Evolutionary conservation across 2,329 filamentous ascomycete genomes (phyloP), one percentile per base, ranked within the genome.

Genomic region (Alternaria dauci): DNA sequence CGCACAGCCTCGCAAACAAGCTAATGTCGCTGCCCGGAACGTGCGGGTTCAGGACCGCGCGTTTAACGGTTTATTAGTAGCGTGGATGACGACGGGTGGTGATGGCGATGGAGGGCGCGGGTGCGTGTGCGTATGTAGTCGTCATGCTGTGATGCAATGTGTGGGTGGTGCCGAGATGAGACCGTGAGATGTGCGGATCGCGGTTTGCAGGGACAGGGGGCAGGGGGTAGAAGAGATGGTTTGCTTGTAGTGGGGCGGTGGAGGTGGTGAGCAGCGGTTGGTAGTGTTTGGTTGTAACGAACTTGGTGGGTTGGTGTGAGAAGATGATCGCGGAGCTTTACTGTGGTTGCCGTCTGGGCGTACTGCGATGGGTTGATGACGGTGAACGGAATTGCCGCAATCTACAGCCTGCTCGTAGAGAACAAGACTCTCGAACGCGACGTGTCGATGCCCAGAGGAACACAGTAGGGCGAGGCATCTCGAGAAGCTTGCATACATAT

Each of bases 161-260:
- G 46, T 50, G 46, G 46, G 46, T 38, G 30, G 23, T 36, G 46
- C 46, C 46, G 46, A 50, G 46, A 50, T 50, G 46, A 50, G 46
- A 50, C 46, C 46, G 46, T n/a, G 25, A 23, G 20, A n/a, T 50
- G 46, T 50, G 46, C 46, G 26, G 46, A 50, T 50, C 32, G 32
- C 18, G 46, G 30, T 50, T 38, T 38, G 5, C 20, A 38, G 30
- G 30, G 30, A 48, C 30, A 48, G 20, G 46, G 36, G 0, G 11
- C 36, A 39, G n/a, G 36, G 36, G 36, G 46, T 30, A 11, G 46
- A 38, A 4, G 6, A 16, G 46, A 50, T 9, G 1, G 1, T n/a
- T 50, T 20, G 23, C 26, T 8, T 38, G 16, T 26, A 3, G 46
- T 34, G 30, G 30, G 46, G 28, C 23, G 18, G 8, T 5, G 30